Percentiles rank a stretch among this genome's conserved stretches.
phyloP scores from a whole-genome alignment of 805 yeast species.

The Nakazawaea ishiwadae region DNA sequence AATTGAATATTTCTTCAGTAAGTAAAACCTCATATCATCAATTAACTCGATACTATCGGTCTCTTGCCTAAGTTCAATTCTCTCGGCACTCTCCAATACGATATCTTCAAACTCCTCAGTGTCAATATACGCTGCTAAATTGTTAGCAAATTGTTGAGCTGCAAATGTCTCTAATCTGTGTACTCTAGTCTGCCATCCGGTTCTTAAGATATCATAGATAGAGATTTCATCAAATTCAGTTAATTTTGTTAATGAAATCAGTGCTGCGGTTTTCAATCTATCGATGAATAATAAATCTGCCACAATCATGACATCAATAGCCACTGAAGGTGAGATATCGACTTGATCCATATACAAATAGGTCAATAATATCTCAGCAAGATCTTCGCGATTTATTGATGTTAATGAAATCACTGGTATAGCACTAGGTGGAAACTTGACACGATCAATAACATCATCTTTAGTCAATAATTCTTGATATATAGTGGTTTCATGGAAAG shows the following conservation, averaged over 20 bases:
- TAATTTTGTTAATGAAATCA: slow-evolving; percentile 37
- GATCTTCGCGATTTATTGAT: slow-evolving; percentile 17
- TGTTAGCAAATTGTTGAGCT: slow-evolving; percentile 52
- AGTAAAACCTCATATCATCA: slow-evolving; percentile 70
- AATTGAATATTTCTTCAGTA: slow-evolving; percentile 34
- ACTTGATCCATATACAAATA: slow-evolving; percentile 60
- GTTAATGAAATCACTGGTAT: slow-evolving; percentile 21
- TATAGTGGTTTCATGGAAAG: slow-evolving; percentile 31
- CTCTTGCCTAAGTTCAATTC: slow-evolving; percentile 60
- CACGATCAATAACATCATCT: slow-evolving; percentile 19
- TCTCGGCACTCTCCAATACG: slow-evolving; percentile 38
- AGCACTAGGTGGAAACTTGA: slow-evolving; percentile 9
- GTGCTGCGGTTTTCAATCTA: slow-evolving; percentile 61
- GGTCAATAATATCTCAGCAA: slow-evolving; percentile 46
- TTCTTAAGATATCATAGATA: slow-evolving; percentile 52
- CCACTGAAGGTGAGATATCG: slow-evolving; percentile 38
- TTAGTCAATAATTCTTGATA: slow-evolving; percentile 16
- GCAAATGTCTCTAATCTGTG: slow-evolving; percentile 61
- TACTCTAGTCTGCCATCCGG: slow-evolving; percentile 65
- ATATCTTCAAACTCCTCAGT: slow-evolving; percentile 35
- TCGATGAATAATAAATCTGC: slow-evolving; percentile 61
- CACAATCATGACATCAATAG: slow-evolving; percentile 51
- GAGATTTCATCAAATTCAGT: slow-evolving; percentile 23
- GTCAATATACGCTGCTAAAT: slow-evolving; percentile 33
- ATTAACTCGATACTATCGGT: slow-evolving; percentile 77